Conservation (phyloP, 2,329 filamentous ascomycete genomes). For the Fusarium azukiicola region DNA sequence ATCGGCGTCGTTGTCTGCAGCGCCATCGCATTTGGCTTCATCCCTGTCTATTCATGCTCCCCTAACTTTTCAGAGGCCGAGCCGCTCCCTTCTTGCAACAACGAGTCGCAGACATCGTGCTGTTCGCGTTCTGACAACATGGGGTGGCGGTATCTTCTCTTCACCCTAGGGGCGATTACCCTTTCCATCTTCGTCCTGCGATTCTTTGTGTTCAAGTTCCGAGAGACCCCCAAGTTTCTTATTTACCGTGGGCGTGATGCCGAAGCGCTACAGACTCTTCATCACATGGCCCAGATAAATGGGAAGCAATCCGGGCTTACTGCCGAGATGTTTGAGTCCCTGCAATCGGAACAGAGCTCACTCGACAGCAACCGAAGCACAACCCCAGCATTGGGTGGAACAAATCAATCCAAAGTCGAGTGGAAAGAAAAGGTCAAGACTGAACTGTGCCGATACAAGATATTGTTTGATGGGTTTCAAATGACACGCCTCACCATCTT, state of each 20-base stretch:
- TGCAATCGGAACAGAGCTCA: slow-evolving; percentile 51
- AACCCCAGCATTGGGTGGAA: slow-evolving; percentile 41
- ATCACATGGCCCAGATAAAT: slow-evolving; percentile 68
- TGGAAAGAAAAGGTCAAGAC: slow-evolving; percentile 43
- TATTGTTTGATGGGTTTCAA: slow-evolving; percentile 58
- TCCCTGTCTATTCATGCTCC: slow-evolving; percentile 72
- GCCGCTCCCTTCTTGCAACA: slow-evolving; percentile 68
- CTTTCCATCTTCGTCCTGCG: slow-evolving; percentile 68
- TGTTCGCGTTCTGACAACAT: slow-evolving; percentile 68
- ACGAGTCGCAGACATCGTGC: slow-evolving; percentile 51
- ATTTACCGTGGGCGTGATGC: slow-evolving; percentile 67
- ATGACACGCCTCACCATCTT: slow-evolving; percentile 62
- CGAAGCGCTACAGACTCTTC: slow-evolving; percentile 70
- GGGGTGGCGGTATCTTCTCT: slow-evolving; percentile 73
- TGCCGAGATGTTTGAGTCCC: slow-evolving; percentile 59
- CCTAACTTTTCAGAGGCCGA: slow-evolving; percentile 70
- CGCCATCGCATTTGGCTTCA: slow-evolving; percentile 74
- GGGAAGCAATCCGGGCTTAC: slow-evolving; percentile 61
- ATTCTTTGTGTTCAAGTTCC: slow-evolving; percentile 70
- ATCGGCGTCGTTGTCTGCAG: slow-evolving; percentile 74
- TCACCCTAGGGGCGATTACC: slow-evolving; percentile 68
- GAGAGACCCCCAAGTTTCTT: slow-evolving; percentile 71
- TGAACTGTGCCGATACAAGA: slow-evolving; percentile 55
- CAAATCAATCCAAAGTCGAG: slow-evolving; percentile 37
- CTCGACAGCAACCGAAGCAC: slow-evolving; percentile 41